Conservation (phyloP, 192 early-diverging fungal genomes). For the Chytriomyces sp. region DNA sequence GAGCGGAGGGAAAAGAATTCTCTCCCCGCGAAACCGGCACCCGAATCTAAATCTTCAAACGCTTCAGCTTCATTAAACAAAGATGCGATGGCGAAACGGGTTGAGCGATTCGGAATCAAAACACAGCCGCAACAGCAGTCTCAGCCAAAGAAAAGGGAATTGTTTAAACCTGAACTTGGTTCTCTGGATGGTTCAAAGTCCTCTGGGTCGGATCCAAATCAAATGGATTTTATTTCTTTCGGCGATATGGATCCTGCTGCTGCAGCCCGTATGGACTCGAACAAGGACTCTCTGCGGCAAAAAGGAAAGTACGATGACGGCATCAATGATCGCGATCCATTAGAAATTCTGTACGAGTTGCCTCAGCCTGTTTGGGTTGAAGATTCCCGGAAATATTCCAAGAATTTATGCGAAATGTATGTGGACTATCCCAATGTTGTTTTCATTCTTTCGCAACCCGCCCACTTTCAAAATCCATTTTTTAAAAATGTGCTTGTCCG, state of each 20-base stretch:
- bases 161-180: constrained; percentile 11
- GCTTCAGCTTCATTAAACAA: neutral
- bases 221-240: constrained; percentile 11
- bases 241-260: neutral
- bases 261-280: neutral
- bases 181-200: neutral
- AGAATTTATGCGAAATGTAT: constrained; percentile 41
- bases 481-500: neutral
- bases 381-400: constrained; percentile 34
- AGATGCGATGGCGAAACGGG: neutral
- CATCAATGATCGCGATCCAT: constrained; percentile 8
- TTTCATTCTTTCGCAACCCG: neutral
- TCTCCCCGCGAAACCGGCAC: neutral
- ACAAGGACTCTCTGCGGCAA: neutral
- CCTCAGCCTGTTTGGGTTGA: constrained; percentile 50
- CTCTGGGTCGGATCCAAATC: neutral
- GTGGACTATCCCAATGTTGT: no score
- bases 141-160: neutral
- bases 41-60: neutral
- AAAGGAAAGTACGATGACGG: neutral
- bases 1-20: neutral
- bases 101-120: constrained; percentile 10
- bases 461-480: neutral
- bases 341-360: constrained; percentile 43
- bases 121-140: neutral